Percentiles rank a stretch among this genome's conserved stretches.
These are phyloP conservation scores for Penicillium malachiteum DNA, from an alignment of 495 filamentous ascomycete species.

Conservation along the genomic window DNA sequence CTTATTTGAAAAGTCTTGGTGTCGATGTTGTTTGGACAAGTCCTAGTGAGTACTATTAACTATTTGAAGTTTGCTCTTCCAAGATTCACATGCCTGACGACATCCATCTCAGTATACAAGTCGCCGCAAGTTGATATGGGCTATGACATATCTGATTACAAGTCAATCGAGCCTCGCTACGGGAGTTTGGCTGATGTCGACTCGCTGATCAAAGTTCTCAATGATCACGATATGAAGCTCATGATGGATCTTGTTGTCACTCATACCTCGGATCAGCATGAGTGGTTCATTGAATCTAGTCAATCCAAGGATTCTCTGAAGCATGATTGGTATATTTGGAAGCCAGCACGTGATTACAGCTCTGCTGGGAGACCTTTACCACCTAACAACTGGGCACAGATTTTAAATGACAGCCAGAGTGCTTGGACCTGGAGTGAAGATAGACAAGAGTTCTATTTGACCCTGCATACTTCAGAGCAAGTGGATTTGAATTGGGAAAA, in stretches of 20 bases:
- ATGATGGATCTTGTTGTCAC: conserved; percentile 61
- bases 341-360: conserved; percentile 39
- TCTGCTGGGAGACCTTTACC: conserved; percentile 47
- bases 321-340: conserved; percentile 63
- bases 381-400: conserved; percentile 58
- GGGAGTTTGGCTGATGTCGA: conserved; percentile 57
- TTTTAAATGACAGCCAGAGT: conserved; percentile 39
- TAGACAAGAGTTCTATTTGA: conserved; percentile 53
- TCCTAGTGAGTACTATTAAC: too few relatives aligned
- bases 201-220: conserved; percentile 46
- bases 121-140: conserved; percentile 56
- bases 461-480: conserved; percentile 50
- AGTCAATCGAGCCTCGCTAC: conserved; percentile 51
- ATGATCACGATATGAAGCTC: conserved; percentile 50
- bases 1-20: conserved; percentile 52
- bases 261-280: conserved; percentile 57
- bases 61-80: too few relatives aligned
- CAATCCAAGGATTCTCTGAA: conserved; percentile 47
- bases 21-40: conserved; percentile 36
- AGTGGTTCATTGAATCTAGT: conserved; percentile 56
- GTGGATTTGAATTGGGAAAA: conserved; percentile 60
- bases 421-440: conserved; percentile 54
- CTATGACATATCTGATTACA: conserved; percentile 60
- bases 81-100: too few relatives aligned
- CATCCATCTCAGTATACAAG: conserved; percentile 24